phyloP scores from a whole-genome alignment of 306 rosid species.

The Gleditsia sinensis region DNA sequence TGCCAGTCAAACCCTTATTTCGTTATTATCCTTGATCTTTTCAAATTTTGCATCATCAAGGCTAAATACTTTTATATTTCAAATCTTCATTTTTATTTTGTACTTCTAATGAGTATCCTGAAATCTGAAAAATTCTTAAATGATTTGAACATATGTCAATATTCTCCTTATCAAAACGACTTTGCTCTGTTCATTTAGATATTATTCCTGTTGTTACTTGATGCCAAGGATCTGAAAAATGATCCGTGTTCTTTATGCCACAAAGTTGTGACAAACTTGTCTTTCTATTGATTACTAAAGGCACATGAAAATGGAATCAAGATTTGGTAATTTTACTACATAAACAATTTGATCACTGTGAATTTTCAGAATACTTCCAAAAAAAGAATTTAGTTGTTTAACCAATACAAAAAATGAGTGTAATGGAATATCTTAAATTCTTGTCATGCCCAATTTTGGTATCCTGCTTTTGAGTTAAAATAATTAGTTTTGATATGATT shows the following conservation, averaged over 20 bases:
- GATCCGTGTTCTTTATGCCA: background rate
- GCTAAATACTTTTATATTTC: background rate
- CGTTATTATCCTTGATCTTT: background rate
- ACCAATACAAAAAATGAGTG: background rate
- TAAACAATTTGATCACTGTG: background rate
- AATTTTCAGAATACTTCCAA: background rate
- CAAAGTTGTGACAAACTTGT: background rate
- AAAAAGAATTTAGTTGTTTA: background rate
- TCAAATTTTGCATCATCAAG: background rate
- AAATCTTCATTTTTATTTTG: background rate
- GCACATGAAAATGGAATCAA: background rate
- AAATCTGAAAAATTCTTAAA: background rate
- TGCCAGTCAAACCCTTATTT: background rate
- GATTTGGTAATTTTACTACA: background rate
- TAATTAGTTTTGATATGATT: background rate
- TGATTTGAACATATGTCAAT: background rate
- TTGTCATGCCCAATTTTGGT: background rate
- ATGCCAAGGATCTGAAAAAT: background rate
- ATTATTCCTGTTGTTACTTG: background rate
- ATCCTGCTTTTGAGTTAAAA: background rate
- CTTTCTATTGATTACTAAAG: background rate
- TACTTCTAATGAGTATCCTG: background rate
- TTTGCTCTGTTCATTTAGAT: background rate
- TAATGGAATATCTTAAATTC: background rate
- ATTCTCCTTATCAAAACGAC: background rate